Conservation (phyloP, 495 filamentous ascomycete species). For the Cercophora sp. region DNA sequence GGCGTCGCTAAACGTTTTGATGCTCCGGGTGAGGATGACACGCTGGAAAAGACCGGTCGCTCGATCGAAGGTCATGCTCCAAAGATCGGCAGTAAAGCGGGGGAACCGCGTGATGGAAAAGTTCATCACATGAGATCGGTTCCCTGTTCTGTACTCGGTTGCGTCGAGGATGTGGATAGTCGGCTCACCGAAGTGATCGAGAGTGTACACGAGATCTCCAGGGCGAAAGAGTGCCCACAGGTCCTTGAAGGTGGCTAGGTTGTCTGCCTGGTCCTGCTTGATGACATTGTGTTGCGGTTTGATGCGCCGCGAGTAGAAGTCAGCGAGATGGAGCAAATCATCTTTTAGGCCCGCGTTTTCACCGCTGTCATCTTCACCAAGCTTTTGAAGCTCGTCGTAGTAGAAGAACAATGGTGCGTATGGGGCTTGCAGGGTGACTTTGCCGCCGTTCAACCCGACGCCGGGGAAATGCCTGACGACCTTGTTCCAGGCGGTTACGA, state of each 20-base stretch:
- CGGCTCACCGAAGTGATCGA: constrained; percentile 8
- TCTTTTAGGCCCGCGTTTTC: background rate
- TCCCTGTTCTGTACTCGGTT: background rate
- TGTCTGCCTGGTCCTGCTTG: background rate
- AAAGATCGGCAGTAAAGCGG: constrained; percentile 4
- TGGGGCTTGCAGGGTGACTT: background rate
- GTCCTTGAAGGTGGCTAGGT: constrained; percentile 1
- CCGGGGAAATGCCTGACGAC: constrained; percentile 7
- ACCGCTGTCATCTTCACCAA: background rate
- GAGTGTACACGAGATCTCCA: constrained; percentile 2
- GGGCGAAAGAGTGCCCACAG: constrained; percentile 10
- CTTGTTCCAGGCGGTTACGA: background rate
- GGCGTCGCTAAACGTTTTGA: constrained; percentile 2
- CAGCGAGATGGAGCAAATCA: background rate
- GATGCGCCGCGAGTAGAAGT: constrained; percentile 8
- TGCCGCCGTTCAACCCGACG: constrained; percentile 5
- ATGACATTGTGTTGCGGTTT: constrained; percentile 6
- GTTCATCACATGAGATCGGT: background rate
- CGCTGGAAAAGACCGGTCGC: constrained; percentile 4
- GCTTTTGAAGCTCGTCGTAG: constrained; percentile 1
- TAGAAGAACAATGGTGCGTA: constrained; percentile 12
- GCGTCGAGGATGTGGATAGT: constrained; percentile 4
- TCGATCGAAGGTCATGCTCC: constrained; percentile 4
- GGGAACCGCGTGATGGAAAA: constrained; percentile 1
- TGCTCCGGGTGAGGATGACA: constrained; percentile 9